Percentiles rank a stretch among this genome's conserved stretches.
Evolutionary conservation across 495 filamentous ascomycete species (phyloP).

Genomic region (Parachaetomium inaequale): DNA sequence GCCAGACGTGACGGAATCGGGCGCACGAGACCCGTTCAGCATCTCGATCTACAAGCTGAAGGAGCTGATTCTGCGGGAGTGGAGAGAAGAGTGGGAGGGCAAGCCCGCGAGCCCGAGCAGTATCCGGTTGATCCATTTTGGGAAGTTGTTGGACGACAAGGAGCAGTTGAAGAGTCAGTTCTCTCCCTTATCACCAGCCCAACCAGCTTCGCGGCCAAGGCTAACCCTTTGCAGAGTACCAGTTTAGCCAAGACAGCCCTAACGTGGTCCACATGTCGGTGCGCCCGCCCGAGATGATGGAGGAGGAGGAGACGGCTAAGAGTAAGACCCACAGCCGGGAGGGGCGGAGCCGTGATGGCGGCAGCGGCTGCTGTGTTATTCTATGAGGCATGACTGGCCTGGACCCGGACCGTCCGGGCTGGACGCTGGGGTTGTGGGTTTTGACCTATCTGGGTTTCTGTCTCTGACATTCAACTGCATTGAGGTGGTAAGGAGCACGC

Average conservation of each 20-base stretch:
- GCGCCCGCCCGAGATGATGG: slow-evolving; percentile 80
- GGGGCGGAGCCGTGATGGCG: slow-evolving; percentile 57
- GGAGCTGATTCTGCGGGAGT: slow-evolving; percentile 85
- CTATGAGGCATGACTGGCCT: slow-evolving; percentile 45
- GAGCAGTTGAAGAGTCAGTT: slow-evolving; percentile 57
- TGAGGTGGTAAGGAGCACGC: background rate
- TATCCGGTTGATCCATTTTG: slow-evolving; percentile 86
- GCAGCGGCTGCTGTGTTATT: slow-evolving; percentile 76
- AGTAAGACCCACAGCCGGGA: slow-evolving; percentile 61
- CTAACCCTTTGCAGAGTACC: slow-evolving; percentile 59
- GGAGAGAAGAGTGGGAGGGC: slow-evolving; percentile 86
- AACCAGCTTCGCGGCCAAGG: background rate
- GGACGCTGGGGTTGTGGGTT: background rate
- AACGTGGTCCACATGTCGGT: slow-evolving; percentile 95
- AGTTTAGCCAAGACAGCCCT: slow-evolving; percentile 62
- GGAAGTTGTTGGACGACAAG: slow-evolving; percentile 83
- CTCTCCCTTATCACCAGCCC: background rate
- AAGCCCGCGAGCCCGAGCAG: slow-evolving; percentile 76
- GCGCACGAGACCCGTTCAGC: slow-evolving; percentile 69
- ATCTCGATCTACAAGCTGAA: slow-evolving; percentile 90
- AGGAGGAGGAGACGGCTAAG: slow-evolving; percentile 75
- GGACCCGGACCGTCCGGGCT: background rate
- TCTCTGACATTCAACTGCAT: slow-evolving; percentile 3
- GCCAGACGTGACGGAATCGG: slow-evolving; percentile 53
- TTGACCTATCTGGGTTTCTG: background rate